Evolutionary conservation across 192 early-diverging fungal genomes (phyloP).

Genomic region (Entomortierella beljakovae): DNA sequence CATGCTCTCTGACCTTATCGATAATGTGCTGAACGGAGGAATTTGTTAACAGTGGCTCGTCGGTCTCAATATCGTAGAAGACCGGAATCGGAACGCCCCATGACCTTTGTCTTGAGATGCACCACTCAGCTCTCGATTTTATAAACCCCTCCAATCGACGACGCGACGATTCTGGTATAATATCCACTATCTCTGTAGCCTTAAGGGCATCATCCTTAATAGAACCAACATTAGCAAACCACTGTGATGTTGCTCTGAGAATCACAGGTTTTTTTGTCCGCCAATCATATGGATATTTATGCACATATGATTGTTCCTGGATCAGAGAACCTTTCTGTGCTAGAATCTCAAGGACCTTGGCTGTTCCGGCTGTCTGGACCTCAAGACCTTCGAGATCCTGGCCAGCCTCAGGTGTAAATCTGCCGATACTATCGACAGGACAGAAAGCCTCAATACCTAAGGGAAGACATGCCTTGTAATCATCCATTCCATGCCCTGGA

Average conservation of each 20-base stretch:
- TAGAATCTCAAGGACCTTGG: slow-evolving; percentile 67
- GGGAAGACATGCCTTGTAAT: slow-evolving; percentile 73
- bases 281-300: slow-evolving; percentile 91
- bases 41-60: slow-evolving; percentile 72
- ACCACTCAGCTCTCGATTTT: slow-evolving; percentile 81
- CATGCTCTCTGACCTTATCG: slow-evolving; percentile 63
- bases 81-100: slow-evolving; percentile 90
- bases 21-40: slow-evolving; percentile 75
- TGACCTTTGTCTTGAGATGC: slow-evolving; percentile 83
- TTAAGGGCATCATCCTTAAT: slow-evolving; percentile 71
- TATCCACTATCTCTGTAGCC: slow-evolving; percentile 63
- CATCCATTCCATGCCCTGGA: slow-evolving; percentile 87
- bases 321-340: slow-evolving; percentile 54
- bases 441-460: slow-evolving; percentile 70
- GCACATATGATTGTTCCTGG: slow-evolving; percentile 63
- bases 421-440: slow-evolving; percentile 79
- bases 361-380: slow-evolving; percentile 70
- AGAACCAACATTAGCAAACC: slow-evolving; percentile 80
- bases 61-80: slow-evolving; percentile 70
- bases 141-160: slow-evolving; percentile 74
- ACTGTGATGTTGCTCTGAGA: slow-evolving; percentile 83
- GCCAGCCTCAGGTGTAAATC: slow-evolving; percentile 75
- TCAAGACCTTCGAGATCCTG: slow-evolving; percentile 67
- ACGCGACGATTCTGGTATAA: slow-evolving; percentile 67
- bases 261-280: slow-evolving; percentile 85